Percentiles rank a stretch among this genome's conserved stretches.
Evolutionary conservation across 2,329 filamentous ascomycete species (phyloP).

Genomic region (Pseudocercospora musae): DNA sequence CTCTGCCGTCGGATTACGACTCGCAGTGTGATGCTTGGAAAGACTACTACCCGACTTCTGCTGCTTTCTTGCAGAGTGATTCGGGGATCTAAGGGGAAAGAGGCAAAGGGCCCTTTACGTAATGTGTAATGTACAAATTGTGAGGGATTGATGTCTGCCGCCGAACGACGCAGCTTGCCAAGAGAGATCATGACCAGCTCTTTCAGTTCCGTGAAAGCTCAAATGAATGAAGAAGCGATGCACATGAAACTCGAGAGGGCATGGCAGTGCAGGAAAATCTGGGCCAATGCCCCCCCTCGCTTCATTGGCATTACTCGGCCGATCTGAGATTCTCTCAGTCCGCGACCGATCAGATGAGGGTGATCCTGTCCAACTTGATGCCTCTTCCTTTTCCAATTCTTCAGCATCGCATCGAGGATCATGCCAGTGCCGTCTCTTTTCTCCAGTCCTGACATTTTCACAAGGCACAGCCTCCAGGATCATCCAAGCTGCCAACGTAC

Average conservation of each 20-base stretch:
- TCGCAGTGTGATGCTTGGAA: constrained; percentile 33
- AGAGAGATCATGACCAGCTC: too few species aligned
- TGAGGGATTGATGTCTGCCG: background rate
- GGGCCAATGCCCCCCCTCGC: too few species aligned
- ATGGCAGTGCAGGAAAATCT: too few species aligned
- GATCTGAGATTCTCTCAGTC: too few species aligned
- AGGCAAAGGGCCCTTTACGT: background rate
- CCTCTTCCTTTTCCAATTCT: background rate
- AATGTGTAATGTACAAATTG: constrained; percentile 1
- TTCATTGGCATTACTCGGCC: too few species aligned
- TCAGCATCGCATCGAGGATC: background rate
- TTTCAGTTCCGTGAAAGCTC: too few species aligned
- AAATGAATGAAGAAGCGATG: too few species aligned
- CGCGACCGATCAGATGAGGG: background rate
- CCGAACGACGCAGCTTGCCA: too few species aligned
- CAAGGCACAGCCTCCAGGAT: background rate
- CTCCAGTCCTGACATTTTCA: background rate
- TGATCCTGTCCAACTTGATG: background rate
- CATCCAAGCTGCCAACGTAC: background rate
- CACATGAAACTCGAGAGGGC: too few species aligned
- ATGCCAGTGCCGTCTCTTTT: background rate
- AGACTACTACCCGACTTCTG: constrained; percentile 25
- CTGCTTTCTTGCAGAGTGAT: constrained; percentile 31
- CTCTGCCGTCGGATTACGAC: constrained; percentile 27
- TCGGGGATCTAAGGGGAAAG: constrained; percentile 30